Percentiles rank a stretch among this genome's conserved stretches.
These are phyloP conservation scores for Blepharisma undulans DNA, from an alignment of 169 alveolate species.

Conservation along the genomic window DNA sequence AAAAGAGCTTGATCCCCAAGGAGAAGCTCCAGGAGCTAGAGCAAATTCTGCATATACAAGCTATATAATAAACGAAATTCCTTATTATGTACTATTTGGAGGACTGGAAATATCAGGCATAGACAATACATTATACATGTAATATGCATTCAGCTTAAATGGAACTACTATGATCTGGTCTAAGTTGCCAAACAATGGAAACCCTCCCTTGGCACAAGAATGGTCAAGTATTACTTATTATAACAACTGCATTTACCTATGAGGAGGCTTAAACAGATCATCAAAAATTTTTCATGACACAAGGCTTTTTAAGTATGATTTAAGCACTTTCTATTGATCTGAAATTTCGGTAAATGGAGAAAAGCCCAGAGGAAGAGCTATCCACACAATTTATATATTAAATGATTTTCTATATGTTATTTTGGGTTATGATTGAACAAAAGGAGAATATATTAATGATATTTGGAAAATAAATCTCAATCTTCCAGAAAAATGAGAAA, in stretches of 20 bases:
- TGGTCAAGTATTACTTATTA: background rate
- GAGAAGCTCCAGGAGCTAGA: background rate
- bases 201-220: background rate
- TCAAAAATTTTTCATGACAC: background rate
- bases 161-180: background rate
- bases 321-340: background rate
- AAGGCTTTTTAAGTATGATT: too few relatives aligned
- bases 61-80: background rate
- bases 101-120: background rate
- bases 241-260: too few relatives aligned
- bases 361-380: background rate
- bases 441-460: background rate
- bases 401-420: too few relatives aligned
- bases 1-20: background rate
- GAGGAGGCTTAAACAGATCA: background rate
- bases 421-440: background rate
- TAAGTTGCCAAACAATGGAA: background rate
- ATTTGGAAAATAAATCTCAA: background rate
- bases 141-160: background rate
- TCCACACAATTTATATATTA: background rate
- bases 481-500: background rate
- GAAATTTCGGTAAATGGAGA: background rate
- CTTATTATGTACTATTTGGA: background rate
- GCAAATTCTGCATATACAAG: background rate
- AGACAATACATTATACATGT: background rate